Conservation (phyloP, 371 early-diverging fungal species). For the Syncephalastrum monosporum region DNA sequence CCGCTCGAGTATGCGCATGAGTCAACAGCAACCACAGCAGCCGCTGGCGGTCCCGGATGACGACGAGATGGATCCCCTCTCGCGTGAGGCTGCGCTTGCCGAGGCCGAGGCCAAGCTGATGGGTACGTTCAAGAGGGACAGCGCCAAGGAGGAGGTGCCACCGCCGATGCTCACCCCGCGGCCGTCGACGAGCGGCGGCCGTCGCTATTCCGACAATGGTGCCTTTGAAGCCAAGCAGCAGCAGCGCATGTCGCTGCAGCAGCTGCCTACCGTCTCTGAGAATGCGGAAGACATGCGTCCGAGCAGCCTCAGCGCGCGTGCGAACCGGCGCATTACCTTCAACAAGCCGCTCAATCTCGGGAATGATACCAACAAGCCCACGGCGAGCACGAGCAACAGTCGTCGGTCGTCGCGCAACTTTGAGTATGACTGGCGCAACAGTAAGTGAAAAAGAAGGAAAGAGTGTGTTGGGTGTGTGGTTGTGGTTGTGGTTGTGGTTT, state of each 20-base stretch:
- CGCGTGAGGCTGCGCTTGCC: constrained; percentile 45
- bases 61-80: constrained; percentile 32
- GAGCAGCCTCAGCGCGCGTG: constrained; percentile 1
- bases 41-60: constrained; percentile 1
- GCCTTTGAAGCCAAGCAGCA: constrained; percentile 13
- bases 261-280: constrained; percentile 42
- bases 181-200: constrained; percentile 1
- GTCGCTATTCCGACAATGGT: constrained; percentile 17
- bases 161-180: not conserved
- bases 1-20: constrained; percentile 14
- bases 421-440: constrained; percentile 44
- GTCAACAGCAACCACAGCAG: not conserved
- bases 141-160: not conserved
- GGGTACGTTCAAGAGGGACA: constrained; percentile 38
- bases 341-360: constrained; percentile 34
- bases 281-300: constrained; percentile 15
- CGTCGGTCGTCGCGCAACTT: constrained; percentile 45
- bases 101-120: constrained; percentile 54
- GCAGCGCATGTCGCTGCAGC: constrained; percentile 36
- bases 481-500: too few species aligned
- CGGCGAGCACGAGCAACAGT: constrained; percentile 6
- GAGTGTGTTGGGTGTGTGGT: not conserved
- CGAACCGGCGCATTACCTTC: constrained; percentile 26
- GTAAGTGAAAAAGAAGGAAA: constrained; percentile 10
- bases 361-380: constrained; percentile 23